These are phyloP conservation scores for Capronia coronata DNA, from an alignment of 2,329 filamentous ascomycete genomes.

Conservation along the genomic window DNA sequence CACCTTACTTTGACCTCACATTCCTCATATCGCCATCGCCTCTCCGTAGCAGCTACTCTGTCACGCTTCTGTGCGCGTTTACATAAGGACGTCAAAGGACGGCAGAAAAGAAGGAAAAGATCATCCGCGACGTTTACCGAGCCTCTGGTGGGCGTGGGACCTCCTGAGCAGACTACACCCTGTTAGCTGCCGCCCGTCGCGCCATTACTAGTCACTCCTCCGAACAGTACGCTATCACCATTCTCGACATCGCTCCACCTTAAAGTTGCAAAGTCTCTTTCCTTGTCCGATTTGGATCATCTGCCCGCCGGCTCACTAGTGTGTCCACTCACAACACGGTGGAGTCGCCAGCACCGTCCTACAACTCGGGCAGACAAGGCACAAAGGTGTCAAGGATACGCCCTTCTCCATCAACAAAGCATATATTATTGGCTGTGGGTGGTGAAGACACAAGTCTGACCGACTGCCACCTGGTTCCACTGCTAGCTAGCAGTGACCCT, in stretches of 20 bases:
- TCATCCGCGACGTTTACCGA: slow-evolving; percentile 9
- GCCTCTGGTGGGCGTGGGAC: slow-evolving; percentile 7
- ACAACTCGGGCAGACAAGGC: slow-evolving; percentile 2
- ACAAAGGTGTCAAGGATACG: slow-evolving; percentile 9
- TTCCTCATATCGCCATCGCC: background rate
- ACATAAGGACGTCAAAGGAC: background rate
- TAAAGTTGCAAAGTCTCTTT: slow-evolving; percentile 16
- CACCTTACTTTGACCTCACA: slow-evolving; percentile 2
- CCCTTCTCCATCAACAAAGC: slow-evolving; percentile 10
- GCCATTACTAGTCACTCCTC: slow-evolving; percentile 15
- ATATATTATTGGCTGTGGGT: slow-evolving; percentile 14
- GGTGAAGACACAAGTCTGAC: background rate
- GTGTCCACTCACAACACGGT: slow-evolving; percentile 16
- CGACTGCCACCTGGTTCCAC: slow-evolving; percentile 14
- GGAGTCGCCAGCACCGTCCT: background rate
- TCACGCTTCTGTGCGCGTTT: too few species aligned
- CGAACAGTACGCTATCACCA: slow-evolving; percentile 16
- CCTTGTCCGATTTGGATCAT: slow-evolving; percentile 14
- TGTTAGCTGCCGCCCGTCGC: slow-evolving; percentile 22
- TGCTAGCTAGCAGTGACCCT: slow-evolving; percentile 11
- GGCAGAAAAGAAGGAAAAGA: slow-evolving; percentile 2
- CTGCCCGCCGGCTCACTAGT: slow-evolving; percentile 17
- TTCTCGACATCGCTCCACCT: slow-evolving; percentile 13
- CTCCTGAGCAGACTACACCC: slow-evolving; percentile 11
- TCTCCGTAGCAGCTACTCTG: background rate